These are phyloP conservation scores for Phoenix roebelenii DNA, from an alignment of 176 grass and related monocot species.

Conservation along the genomic window DNA sequence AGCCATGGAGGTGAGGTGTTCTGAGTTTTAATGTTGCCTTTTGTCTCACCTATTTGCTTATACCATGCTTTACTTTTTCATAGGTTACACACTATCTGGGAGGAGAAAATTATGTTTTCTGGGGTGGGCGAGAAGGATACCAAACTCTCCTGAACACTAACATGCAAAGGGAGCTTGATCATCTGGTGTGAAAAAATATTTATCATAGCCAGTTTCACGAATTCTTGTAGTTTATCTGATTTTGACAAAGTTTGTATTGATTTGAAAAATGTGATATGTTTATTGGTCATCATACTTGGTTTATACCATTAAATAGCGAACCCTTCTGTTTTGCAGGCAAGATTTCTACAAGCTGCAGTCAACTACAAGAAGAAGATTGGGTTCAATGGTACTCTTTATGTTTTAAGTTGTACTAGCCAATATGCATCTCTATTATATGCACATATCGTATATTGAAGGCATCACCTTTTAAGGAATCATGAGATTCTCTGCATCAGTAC, in stretches of 20 bases:
- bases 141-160: constrained; percentile 94
- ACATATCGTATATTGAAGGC: no score
- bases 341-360: constrained; percentile 85
- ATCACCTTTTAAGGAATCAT: no score
- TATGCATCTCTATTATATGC: no score
- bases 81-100: constrained; percentile 89
- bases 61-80: constrained; percentile 16
- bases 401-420: no score
- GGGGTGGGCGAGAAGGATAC: constrained; percentile 94
- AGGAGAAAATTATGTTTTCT: constrained; percentile 96
- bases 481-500: no score
- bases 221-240: no score
- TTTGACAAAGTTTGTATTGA: no score
- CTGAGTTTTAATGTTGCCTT: not conserved
- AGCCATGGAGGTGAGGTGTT: constrained; percentile 61
- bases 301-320: not conserved
- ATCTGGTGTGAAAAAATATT: constrained; percentile 43
- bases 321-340: constrained; percentile 44
- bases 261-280: no score
- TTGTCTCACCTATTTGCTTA: constrained; percentile 9
- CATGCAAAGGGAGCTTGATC: constrained; percentile 95
- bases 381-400: constrained; percentile 47
- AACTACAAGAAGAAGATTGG: constrained; percentile 93
- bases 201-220: not conserved
- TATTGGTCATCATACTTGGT: not conserved